Base-by-base conservation (phyloP, 768 basidiomycete genomes). In the Solioccasus polychromus region DNA sequence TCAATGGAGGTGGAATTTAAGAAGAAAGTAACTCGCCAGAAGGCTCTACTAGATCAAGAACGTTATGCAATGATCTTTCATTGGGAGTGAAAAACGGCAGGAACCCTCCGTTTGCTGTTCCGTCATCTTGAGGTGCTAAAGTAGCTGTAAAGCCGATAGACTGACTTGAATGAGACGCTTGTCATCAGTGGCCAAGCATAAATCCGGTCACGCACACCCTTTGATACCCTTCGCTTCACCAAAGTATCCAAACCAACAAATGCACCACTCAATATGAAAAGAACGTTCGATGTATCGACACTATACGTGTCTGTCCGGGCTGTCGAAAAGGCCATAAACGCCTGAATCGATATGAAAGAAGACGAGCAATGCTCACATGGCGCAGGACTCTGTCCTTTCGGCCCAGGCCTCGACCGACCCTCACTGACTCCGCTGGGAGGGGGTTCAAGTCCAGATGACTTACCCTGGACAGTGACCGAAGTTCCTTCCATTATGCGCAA, bases 231-330 rank as follows among this genome's bases (percentile, higher is more conserved):
- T 42, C 83, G 73, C 61, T 83, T 84, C 51, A 98, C 81, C 20
- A 97, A 68, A 40, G 73, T 79, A 34, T 96, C 93, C 39, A 97
- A 68, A 1, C 94, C 94, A 9, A 96, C 92, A 60, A 96, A 96
- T 2, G 95, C 95, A 2, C 95, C 95, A 39, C 92, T 93, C 10
- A 95, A 63, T 49, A 98, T 88, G 67, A 98, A 98, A n/a, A 98
- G 71, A 20, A 97, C 80, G 56, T 97, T 93, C 8, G 86, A 81
- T 0, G 92, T 95, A 64, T 93, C 88, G 29, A 93, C 83, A 42
- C 82, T 79, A 54, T 82, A 87, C 11, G 74, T 69, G 35, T 92
- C 90, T 1, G 82, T 74, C 58, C 78, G 72, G 51, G 74, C 76
- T 87, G 23, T 69, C 25, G 20, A 40, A 5, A 2, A n/a, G 28